These are phyloP conservation scores for Penicillium crustosum DNA, from an alignment of 2,329 filamentous ascomycete species.

Conservation along the genomic window DNA sequence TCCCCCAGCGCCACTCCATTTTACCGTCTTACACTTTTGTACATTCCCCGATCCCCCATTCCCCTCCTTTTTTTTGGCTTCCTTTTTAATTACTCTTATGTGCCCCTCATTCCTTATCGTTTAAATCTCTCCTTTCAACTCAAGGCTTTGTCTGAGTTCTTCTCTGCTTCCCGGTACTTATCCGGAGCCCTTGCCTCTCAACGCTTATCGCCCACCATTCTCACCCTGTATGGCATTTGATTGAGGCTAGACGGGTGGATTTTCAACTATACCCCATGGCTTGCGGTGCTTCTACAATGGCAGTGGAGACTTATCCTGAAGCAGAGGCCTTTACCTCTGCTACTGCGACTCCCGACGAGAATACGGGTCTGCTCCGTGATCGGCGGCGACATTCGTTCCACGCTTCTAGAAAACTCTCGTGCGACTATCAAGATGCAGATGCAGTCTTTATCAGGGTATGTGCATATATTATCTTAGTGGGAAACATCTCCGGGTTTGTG, in stretches of 20 bases:
- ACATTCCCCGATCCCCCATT: background rate
- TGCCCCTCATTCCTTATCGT: slow-evolving; percentile 3
- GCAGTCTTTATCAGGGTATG: slow-evolving; percentile 47
- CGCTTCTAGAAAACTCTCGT: slow-evolving; percentile 42
- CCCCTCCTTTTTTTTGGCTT: slow-evolving; percentile 11
- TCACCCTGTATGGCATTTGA: slow-evolving; percentile 5
- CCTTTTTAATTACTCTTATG: background rate
- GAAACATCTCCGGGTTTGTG: background rate
- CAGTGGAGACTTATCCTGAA: slow-evolving; percentile 39
- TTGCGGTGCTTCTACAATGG: slow-evolving; percentile 42
- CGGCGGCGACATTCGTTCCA: slow-evolving; percentile 50
- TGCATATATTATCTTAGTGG: background rate
- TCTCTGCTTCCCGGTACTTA: background rate
- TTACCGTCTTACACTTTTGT: background rate
- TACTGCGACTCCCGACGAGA: slow-evolving; percentile 33
- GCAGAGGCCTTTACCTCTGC: slow-evolving; percentile 26
- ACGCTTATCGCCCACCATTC: background rate
- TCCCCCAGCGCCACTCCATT: background rate
- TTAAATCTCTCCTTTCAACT: background rate
- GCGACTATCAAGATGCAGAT: slow-evolving; percentile 45
- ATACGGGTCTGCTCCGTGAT: slow-evolving; percentile 38
- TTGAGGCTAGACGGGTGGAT: background rate
- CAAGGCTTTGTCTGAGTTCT: background rate
- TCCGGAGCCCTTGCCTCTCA: slow-evolving; percentile 1
- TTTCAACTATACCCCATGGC: slow-evolving; percentile 33